Percentiles rank a stretch among this genome's conserved stretches.
These are phyloP conservation scores for Blastobotrys indianensis DNA, from an alignment of 1,139 yeast genomes.

Conservation along the genomic window DNA sequence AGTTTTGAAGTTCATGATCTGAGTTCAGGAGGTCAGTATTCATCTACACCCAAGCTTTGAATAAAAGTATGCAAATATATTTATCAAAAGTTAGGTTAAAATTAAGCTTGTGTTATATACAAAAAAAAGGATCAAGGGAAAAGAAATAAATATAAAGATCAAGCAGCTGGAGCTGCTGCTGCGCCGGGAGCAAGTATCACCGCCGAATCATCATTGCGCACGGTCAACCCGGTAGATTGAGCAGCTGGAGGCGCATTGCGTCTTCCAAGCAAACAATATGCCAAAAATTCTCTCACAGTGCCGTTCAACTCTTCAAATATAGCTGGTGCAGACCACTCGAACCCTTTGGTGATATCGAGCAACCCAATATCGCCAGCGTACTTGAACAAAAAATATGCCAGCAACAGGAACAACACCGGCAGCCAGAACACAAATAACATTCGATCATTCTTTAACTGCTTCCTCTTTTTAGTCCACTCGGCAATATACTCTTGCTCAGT, in stretches of 20 bases:
- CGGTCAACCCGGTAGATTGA: constrained; percentile 2
- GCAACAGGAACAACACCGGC: constrained; percentile 28
- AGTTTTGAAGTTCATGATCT: no score
- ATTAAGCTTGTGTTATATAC: neutral
- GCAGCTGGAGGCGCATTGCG: neutral
- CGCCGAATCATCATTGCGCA: neutral
- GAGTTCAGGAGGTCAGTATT: no score
- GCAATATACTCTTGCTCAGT: constrained; percentile 22
- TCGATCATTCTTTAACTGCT: constrained; percentile 61
- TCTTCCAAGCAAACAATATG: neutral
- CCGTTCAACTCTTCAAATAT: constrained; percentile 4
- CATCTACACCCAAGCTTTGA: no score
- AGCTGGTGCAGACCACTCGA: constrained; percentile 1
- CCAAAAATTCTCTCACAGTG: constrained; percentile 1
- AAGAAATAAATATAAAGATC: neutral
- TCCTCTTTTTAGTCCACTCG: constrained; percentile 37
- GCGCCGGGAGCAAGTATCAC: neutral
- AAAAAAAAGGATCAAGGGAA: neutral
- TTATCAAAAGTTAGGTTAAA: neutral
- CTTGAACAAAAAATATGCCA: constrained; percentile 18
- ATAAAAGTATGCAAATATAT: neutral
- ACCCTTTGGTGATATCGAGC: neutral
- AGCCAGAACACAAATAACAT: constrained; percentile 78
- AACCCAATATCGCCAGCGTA: constrained; percentile 2
- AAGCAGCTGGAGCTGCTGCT: constrained; percentile 4